Conservation (phyloP, 2,329 filamentous ascomycete genomes). For the Aspergillus fumigatus region DNA sequence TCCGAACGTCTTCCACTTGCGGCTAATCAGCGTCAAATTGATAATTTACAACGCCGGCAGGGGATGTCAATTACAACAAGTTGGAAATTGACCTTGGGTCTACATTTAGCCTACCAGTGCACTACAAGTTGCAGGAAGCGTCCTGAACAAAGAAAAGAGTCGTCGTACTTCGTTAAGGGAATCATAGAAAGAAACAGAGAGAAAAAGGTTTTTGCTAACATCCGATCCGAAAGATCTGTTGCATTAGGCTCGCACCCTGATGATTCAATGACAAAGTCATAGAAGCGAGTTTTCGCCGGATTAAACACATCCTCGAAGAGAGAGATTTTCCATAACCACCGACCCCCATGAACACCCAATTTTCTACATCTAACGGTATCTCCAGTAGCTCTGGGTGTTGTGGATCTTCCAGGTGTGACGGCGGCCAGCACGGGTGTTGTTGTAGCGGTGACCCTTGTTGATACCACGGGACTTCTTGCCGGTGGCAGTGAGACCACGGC, state of each 20-base stretch:
- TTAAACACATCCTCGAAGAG: conserved; percentile 31
- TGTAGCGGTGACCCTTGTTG: conserved; percentile 98
- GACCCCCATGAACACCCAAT: conserved; percentile 23
- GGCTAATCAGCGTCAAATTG: not conserved
- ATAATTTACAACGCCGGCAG: not conserved
- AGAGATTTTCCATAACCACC: conserved; percentile 28
- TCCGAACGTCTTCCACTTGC: not conserved
- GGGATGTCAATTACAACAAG: too few relatives aligned
- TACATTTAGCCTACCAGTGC: not conserved
- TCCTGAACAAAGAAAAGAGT: conserved; percentile 24
- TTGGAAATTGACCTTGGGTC: not conserved
- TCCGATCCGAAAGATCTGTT: conserved; percentile 32
- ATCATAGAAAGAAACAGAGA: conserved; percentile 28
- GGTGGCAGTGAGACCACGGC: conserved; percentile 92
- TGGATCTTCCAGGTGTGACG: conserved; percentile 99
- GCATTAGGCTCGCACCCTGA: conserved; percentile 33
- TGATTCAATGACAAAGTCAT: conserved; percentile 22
- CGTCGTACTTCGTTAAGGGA: conserved; percentile 37
- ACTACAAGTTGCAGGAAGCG: conserved; percentile 10
- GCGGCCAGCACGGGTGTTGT: conserved; percentile 94
- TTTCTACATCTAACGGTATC: conserved; percentile 68
- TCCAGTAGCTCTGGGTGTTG: conserved; percentile 98
- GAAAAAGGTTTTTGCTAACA: conserved; percentile 36
- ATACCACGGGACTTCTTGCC: conserved; percentile 99
- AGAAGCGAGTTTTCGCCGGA: conserved; percentile 29